phyloP scores from a whole-genome alignment of 805 yeast genomes.

The Nakazawaea laoshanensis region DNA sequence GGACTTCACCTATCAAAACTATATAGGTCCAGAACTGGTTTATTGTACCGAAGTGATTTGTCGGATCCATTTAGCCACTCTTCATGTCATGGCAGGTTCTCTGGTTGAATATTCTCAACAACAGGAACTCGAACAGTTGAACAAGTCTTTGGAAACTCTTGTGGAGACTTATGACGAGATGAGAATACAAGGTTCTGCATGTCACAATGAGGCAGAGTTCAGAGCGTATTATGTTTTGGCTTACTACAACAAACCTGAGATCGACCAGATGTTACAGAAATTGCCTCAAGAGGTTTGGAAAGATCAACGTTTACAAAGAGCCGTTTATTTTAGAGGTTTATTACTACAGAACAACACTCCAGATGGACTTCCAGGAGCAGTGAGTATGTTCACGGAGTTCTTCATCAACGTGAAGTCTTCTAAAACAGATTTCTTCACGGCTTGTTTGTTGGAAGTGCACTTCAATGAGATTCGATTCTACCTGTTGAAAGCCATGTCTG shows the following conservation, averaged over 20 bases:
- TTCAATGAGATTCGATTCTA: conserved; percentile 72
- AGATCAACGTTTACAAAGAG: conserved; percentile 55
- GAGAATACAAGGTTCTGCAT: conserved; percentile 54
- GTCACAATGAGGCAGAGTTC: conserved; percentile 88
- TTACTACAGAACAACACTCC: conserved; percentile 53
- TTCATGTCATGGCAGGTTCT: conserved; percentile 79
- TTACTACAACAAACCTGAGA: conserved; percentile 76
- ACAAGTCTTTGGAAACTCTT: conserved; percentile 82
- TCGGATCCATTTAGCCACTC: conserved; percentile 71
- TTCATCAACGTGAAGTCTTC: conserved; percentile 46
- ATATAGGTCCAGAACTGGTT: conserved; percentile 86
- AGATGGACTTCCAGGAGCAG: conserved; percentile 44
- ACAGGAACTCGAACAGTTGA: conserved; percentile 91
- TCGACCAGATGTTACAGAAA: conserved; percentile 65
- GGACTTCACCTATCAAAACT: conserved; percentile 94
- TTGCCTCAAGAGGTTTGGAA: conserved; percentile 51
- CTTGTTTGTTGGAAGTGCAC: conserved; percentile 72
- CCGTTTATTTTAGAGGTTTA: conserved; percentile 60
- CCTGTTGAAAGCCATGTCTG: conserved; percentile 59
- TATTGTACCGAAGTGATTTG: conserved; percentile 90
- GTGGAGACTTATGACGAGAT: conserved; percentile 82
- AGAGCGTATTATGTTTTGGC: conserved; percentile 79
- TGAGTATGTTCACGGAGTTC: conserved; percentile 54
- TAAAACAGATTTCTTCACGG: conserved; percentile 54
- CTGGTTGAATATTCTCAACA: conserved; percentile 76